Base-by-base conservation (phyloP, 768 basidiomycete genomes). In the Auricularia auricula-judae region DNA sequence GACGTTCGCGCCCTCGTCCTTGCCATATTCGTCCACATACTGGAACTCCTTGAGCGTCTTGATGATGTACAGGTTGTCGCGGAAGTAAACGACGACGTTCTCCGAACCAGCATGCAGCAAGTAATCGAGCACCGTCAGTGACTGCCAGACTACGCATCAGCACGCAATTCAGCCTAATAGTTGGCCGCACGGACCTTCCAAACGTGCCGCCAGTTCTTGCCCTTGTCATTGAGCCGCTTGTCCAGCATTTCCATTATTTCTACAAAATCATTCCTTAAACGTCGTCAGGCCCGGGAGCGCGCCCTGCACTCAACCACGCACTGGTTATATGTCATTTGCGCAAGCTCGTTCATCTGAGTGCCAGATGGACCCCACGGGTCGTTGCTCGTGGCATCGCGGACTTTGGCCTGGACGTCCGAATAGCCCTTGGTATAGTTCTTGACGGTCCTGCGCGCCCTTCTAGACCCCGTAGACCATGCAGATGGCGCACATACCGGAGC, bases 211-310 rank as follows among this genome's bases (percentile, higher is more conserved):
- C 97, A 99, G 71, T 98, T 98, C 85, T 98, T 98, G 43, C 97
- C 97, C 81, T 97, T 98, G 79, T 99, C 97, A 70, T 94, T 94
- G 67, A 99, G 78, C 62, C 97, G 86, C 77, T 99, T 98, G 77
- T 98, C 97, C 61, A 99, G 82, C 93, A 98, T 97, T 80, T 99
- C 97, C 93, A 99, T 98, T 71, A 99, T 92, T 78, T 99, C 97
- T 12, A 98, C 93, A 74, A 99, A 99, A 71, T 98, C 95, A 66
- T 86, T 89, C 76, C 94, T 85, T 68, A 5, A 83, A 64, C 18
- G 60, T 54, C 56, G 14, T 33, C 62, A 3, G 43, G 64, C 23
- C 16, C 44, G 42, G 23, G 3, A 59, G 8, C 43, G 14, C 54
- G 23, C 59, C 12, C 35, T 2, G 29, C 64, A 63, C 59, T 65